Conservation (phyloP, 352 stramenopile genomes). For the Globisporangium emineosum region DNA sequence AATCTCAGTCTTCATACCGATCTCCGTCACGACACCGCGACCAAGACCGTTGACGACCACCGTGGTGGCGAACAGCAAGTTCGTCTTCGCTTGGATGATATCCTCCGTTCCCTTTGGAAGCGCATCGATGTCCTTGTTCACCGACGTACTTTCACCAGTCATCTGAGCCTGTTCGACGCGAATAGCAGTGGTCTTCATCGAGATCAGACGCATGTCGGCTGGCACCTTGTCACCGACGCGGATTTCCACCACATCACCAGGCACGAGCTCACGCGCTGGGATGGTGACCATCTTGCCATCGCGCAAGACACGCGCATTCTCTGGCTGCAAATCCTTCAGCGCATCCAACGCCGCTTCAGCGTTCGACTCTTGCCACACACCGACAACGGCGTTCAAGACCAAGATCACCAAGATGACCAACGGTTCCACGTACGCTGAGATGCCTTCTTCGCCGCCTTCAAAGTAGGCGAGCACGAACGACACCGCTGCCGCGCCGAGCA, state of each 20-base stretch:
- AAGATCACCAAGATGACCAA: constrained; percentile 97
- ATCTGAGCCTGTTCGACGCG: constrained; percentile 95
- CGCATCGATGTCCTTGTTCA: constrained; percentile 90
- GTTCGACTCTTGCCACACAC: constrained; percentile 95
- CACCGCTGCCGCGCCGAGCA: constrained; percentile 94
- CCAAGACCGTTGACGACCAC: constrained; percentile 96
- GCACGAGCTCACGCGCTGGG: constrained; percentile 90
- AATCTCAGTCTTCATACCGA: constrained; percentile 98
- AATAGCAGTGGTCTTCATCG: constrained; percentile 93
- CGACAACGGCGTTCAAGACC: constrained; percentile 95
- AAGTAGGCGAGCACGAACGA: constrained; percentile 93
- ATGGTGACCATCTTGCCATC: constrained; percentile 86
- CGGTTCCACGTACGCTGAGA: constrained; percentile 95
- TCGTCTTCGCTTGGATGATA: constrained; percentile 90
- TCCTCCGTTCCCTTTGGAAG: constrained; percentile 64
- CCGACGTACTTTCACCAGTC: constrained; percentile 94
- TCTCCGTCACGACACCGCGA: constrained; percentile 92
- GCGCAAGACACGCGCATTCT: constrained; percentile 86
- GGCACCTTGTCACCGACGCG: constrained; percentile 97
- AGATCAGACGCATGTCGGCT: constrained; percentile 94
- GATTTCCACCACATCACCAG: constrained; percentile 96
- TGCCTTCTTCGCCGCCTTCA: constrained; percentile 84
- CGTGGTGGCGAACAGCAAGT: constrained; percentile 98
- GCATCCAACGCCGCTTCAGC: constrained; percentile 93
- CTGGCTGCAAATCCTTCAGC: constrained; percentile 95